Conservation (phyloP, 2,329 filamentous ascomycete species). For the Colletotrichum sp. region DNA sequence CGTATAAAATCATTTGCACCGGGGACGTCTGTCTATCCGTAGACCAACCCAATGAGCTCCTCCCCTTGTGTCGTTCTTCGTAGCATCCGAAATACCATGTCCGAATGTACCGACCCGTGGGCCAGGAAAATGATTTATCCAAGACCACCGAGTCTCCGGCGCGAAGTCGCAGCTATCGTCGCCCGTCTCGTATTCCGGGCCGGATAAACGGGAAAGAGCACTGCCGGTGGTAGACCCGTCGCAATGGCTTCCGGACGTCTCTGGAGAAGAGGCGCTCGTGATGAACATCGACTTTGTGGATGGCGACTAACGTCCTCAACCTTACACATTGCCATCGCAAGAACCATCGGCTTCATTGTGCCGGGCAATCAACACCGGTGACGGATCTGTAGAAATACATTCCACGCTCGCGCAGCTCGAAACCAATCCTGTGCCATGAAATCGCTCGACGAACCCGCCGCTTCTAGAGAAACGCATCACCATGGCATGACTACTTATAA, state of each 20-base stretch:
- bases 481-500: too few species aligned
- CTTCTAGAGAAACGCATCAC: too few species aligned
- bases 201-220: not conserved
- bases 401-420: too few species aligned
- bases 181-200: not conserved
- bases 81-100: not conserved
- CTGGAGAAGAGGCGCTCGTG: not conserved
- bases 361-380: accelerated
- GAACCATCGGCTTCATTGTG: not conserved
- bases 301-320: accelerated
- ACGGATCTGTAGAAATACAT: not conserved
- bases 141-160: not conserved
- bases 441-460: too few species aligned
- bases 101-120: not conserved
- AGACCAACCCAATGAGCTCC: too few species aligned
- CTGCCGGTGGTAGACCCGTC: not conserved
- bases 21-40: accelerated
- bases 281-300: accelerated
- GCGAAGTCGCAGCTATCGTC: not conserved
- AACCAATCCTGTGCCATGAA: too few species aligned
- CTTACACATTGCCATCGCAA: not conserved
- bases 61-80: accelerated
- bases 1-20: not conserved
- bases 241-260: not conserved
- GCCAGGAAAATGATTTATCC: not conserved